Evolutionary conservation across 1,284 basidiomycete species (phyloP).

Genomic region (Ganoderma lingzhi): DNA sequence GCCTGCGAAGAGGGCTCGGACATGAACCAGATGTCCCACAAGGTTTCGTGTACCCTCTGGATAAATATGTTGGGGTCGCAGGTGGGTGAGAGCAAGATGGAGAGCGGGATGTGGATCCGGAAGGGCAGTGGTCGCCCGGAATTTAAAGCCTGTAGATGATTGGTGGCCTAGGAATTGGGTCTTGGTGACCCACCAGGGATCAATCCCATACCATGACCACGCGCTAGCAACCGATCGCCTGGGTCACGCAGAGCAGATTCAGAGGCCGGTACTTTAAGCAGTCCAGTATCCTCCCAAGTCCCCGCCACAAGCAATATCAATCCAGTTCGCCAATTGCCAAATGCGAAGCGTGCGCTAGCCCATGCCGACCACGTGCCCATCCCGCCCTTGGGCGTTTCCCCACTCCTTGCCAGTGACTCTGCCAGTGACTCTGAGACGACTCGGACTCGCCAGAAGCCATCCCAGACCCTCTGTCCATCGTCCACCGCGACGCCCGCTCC

Average conservation of each 20-base stretch:
- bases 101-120: not conserved
- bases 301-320: constrained; percentile 1
- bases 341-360: not conserved
- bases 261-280: not conserved
- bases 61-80: not conserved
- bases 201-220: not conserved
- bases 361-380: constrained; percentile 29
- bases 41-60: not conserved
- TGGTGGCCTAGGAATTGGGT: not conserved
- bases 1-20: not conserved
- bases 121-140: not conserved
- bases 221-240: not conserved
- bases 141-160: constrained; percentile 2
- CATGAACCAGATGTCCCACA: not conserved
- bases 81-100: constrained; percentile 1
- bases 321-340: constrained; percentile 1
- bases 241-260: not conserved
- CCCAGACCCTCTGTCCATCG: not conserved
- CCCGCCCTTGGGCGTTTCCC: constrained; percentile 23
- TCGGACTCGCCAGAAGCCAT: no score
- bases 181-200: constrained; percentile 3
- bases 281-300: constrained; percentile 5
- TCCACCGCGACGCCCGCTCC: constrained; percentile 10
- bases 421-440: no score
- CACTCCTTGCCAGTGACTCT: not conserved